These are phyloP conservation scores for Penicillium canescens DNA, from an alignment of 495 filamentous ascomycete species.

Conservation along the genomic window DNA sequence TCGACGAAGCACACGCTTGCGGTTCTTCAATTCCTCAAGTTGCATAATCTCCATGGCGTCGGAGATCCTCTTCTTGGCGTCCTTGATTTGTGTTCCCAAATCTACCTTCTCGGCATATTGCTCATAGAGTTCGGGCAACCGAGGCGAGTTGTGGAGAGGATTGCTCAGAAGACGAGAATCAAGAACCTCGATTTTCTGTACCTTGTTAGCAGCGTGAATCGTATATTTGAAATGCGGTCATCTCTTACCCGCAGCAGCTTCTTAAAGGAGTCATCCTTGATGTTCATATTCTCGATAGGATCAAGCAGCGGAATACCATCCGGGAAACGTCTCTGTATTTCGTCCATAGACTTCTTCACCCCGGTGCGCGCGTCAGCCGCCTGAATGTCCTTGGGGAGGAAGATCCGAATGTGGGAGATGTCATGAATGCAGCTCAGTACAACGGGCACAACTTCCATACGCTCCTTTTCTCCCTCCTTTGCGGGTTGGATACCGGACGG, in stretches of 20 bases:
- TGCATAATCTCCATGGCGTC: conserved; percentile 84
- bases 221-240: neutral
- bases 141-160: conserved; percentile 84
- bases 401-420: conserved; percentile 75
- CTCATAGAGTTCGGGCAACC: conserved; percentile 77
- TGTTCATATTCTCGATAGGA: conserved; percentile 92
- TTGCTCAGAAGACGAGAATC: conserved; percentile 89
- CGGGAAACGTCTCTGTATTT: conserved; percentile 83
- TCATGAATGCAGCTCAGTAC: conserved; percentile 78
- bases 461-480: conserved; percentile 61
- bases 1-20: conserved; percentile 95
- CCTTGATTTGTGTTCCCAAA: conserved; percentile 75
- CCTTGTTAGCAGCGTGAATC: conserved; percentile 5
- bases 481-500: conserved; percentile 65
- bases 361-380: conserved; percentile 59
- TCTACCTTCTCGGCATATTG: conserved; percentile 80
- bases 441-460: conserved; percentile 84
- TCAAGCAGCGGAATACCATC: conserved; percentile 88
- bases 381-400: conserved; percentile 73
- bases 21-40: conserved; percentile 91
- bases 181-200: conserved; percentile 88
- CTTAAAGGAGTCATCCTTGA: conserved; percentile 90
- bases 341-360: conserved; percentile 67
- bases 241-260: conserved; percentile 73
- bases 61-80: conserved; percentile 79